These are phyloP conservation scores for Tulasnella sp. DNA, from an alignment of 768 basidiomycete species.

Conservation along the genomic window DNA sequence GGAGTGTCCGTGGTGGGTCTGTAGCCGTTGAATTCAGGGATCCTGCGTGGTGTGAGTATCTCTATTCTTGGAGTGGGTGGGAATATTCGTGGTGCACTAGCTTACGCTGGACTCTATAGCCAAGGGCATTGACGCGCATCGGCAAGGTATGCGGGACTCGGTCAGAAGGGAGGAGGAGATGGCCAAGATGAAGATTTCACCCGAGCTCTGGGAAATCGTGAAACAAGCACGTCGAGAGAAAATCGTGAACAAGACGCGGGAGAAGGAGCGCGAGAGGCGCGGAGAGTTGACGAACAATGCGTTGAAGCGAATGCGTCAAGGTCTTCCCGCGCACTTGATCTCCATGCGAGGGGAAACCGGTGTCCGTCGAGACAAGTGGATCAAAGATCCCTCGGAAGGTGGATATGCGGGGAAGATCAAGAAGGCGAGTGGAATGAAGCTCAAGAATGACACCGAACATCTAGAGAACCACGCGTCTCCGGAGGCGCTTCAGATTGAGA, in stretches of 20 bases:
- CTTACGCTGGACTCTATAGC: conserved; percentile 21
- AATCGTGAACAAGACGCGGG: conserved; percentile 52
- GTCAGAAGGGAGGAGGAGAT: conserved; percentile 36
- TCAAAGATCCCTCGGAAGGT: conserved; percentile 43
- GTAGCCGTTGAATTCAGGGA: conserved; percentile 18
- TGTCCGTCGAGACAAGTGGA: conserved; percentile 39
- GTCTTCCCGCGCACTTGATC: conserved; percentile 54
- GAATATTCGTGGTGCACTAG: background rate
- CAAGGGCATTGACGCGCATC: conserved; percentile 27
- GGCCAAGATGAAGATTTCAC: conserved; percentile 32
- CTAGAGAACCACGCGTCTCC: conserved; percentile 33
- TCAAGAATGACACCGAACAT: conserved; percentile 34
- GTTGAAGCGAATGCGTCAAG: conserved; percentile 35
- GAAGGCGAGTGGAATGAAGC: conserved; percentile 10
- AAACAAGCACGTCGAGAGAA: conserved; percentile 48
- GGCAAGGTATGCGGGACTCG: conserved; percentile 25
- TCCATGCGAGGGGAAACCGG: conserved; percentile 39
- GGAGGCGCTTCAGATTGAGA: background rate
- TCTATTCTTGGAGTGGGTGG: background rate
- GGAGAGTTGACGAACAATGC: conserved; percentile 49
- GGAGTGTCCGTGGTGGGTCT: conserved; percentile 3
- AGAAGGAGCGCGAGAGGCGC: conserved; percentile 44
- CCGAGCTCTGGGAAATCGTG: conserved; percentile 37
- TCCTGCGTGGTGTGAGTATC: conserved; percentile 34
- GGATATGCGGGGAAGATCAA: conserved; percentile 54